Base-by-base conservation (phyloP, 1,284 basidiomycete species). In the Rhodotorula sp. region DNA sequence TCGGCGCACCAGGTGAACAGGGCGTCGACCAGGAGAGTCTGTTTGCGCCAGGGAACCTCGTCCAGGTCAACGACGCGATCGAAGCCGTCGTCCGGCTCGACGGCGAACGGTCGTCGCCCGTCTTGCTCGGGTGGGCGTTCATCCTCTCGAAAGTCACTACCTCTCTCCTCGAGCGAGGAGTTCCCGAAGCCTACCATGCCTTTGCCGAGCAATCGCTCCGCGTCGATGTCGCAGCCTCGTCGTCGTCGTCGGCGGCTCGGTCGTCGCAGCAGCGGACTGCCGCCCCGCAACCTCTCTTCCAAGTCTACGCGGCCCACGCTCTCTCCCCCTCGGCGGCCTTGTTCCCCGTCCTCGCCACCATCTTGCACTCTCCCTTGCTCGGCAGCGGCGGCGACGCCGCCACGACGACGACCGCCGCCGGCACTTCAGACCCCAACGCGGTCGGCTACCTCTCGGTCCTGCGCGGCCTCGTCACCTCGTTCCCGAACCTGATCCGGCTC, bases 381-480 rank as follows among this genome's bases (percentile, higher is more conserved):
- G 78, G 77, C 58, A 58, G 63, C 49, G 78, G 77, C 58, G 54
- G 63, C 39, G 26, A n/a, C 34, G 62, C 51, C 7, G 70, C 73
- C 23, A 69, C 70, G 23, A 29, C 34, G 34, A 34, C 34, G 34
- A 34, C 34, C 34, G 34, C 54, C 43, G 39, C 84, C 7, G 87
- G 86, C 1, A 90, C 87, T 3, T 83, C 92, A 26, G 90, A 91
- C 73, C 87, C 91, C 0, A 93, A 93, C 77, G 87, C 90, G 0
- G 86, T 91, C 39, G 91, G 90, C 3, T 92, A 89, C 80, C 87
- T 92, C 46, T 90, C 91, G 29, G 88, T 93, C 23, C 79, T 93
- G 69, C 93, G 93, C 85, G 91, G 92, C 10, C 61, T 78, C 52
- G 64, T 75, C 29, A 62, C 78, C 89, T 90, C 90, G 59, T 23